Percentiles rank a stretch among this genome's conserved stretches.
Conservation (phyloP, 352 stramenopile species). For the Aphanomyces invadans region DNA sequence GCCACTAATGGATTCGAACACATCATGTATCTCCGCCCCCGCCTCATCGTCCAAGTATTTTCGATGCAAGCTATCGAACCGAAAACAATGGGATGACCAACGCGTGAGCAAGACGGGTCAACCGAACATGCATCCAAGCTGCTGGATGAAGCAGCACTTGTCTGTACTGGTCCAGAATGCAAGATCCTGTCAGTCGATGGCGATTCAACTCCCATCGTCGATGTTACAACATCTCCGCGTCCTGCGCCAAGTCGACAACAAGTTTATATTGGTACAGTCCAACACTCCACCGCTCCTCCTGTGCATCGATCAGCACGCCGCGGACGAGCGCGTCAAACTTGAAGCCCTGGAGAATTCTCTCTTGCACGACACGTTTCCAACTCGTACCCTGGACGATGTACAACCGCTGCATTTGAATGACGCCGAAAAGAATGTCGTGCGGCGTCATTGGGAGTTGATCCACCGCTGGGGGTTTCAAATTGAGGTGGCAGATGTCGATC, state of each 20-base stretch:
- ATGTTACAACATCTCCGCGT: conserved; percentile 61
- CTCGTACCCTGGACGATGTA: conserved; percentile 38
- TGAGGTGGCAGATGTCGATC: conserved; percentile 23
- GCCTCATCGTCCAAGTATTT: conserved; percentile 19
- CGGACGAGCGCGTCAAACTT: conserved; percentile 81
- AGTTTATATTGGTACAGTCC: conserved; percentile 82
- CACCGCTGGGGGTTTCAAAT: conserved; percentile 80
- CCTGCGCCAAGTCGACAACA: conserved; percentile 83
- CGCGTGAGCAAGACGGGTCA: neutral
- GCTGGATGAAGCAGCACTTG: conserved; percentile 8
- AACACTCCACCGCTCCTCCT: conserved; percentile 39
- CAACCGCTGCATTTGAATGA: conserved; percentile 49
- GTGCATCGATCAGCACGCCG: conserved; percentile 88
- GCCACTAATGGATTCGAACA: neutral
- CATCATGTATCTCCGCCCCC: neutral
- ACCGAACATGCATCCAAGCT: too few relatives aligned
- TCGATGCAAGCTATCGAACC: conserved; percentile 23
- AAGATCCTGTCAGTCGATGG: neutral
- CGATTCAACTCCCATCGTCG: conserved; percentile 51
- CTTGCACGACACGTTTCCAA: conserved; percentile 43
- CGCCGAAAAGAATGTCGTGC: conserved; percentile 40
- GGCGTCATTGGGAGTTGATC: conserved; percentile 42
- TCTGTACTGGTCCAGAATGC: conserved; percentile 21
- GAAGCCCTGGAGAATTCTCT: conserved; percentile 64
- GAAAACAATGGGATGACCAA: neutral